Base-by-base conservation (phyloP, 208 protist species). In the Porcisia hertigi region DNA sequence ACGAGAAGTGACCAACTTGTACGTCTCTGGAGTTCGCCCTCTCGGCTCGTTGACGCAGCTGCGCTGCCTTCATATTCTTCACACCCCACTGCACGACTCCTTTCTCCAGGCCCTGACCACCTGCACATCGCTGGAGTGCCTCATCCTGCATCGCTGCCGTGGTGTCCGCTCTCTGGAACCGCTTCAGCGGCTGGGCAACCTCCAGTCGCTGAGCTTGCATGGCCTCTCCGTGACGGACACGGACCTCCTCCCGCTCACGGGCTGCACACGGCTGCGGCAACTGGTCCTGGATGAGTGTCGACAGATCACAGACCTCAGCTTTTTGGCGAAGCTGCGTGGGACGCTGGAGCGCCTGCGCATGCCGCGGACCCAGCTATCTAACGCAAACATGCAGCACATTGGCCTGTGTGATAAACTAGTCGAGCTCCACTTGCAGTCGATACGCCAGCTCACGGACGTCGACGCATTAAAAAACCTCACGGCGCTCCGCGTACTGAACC, bases 201-300 rank as follows among this genome's bases (percentile, higher is more conserved):
- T 96, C 52, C 73, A 75, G 53, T 86, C 83, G 16, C 65, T 96
- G 2, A 89, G 60, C 70, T 52, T 94, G 8, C 74, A 86, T 30
- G 83, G 86, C 16, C 84, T 81, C 43, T 77, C 86, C n/a, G 77
- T 96, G 70, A 86, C 81, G 1, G 88, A 94, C 74, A 85, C 85
- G 14, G 88, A 86, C 23, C 80, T 86, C 6, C 69, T 73, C 9
- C 4, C 81, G 36, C 78, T 96, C 52, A 54, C 80, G 2, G 39
- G 80, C 20, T 96, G 85, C 62, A 39, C 36, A 1, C 73, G 63
- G 7, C 79, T 96, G 54, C 75, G 60, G 53, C 83, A 90, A 62
- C 76, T 96, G 49, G 80, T 84, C 8, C 52, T 96, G 45, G 88
- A 92, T n/a, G 88, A 89, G 66, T 96, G 92, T 65, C 86, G 89